Evolutionary conservation across 2,329 filamentous ascomycete species (phyloP), one percentile per base, ranked within the genome.

Genomic region (Nothopassalora personata): DNA sequence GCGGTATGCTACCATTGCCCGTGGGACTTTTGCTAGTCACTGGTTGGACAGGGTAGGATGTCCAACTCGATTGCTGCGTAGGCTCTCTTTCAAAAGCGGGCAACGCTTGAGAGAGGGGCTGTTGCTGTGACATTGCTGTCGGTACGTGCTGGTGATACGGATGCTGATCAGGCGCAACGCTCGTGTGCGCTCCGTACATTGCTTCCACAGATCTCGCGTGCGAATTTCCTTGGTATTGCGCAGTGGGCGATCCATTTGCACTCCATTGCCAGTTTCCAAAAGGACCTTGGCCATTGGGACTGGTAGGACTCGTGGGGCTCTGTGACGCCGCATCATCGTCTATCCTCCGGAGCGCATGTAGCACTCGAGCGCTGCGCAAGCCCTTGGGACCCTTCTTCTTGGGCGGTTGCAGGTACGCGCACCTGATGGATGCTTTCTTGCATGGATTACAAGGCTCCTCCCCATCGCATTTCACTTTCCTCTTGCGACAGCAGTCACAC

Each of bases 371-470:
- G 58, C 70, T 72, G 27, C 72, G 60, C 59, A 73, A 57, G 9
- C 72, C 71, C 49, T 73, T 73, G 5, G 72, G 72, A 1, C 72
- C 72, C 57, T 73, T 73, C 67, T 73, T 73, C 64, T 71, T 72
- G 9, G 71, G 67, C 27, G 70, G 66, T 53, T 72, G 69, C 8
- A 73, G 64, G 57, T 73, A 73, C 46, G 70, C 70, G 60, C 72
- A 73, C 60, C 68, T 61, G 49, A 73, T 71, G 7, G 64, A 58
- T 4, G 72, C 71, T 61, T 73, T 73, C 56, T 65, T 67, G 59
- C 72, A 73, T 18, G 72, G 72, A 13, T 61, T 63, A 60, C 71
- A 73, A 27, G 72, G 70, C 45, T 72, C 68, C 27, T 59, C 54
- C 15, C 69, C 70, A 63, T 74, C 71, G 52, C 72, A 74, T 36